Evolutionary conservation across 495 filamentous ascomycete genomes (phyloP).

Genomic region (Neurospora hispaniola): DNA sequence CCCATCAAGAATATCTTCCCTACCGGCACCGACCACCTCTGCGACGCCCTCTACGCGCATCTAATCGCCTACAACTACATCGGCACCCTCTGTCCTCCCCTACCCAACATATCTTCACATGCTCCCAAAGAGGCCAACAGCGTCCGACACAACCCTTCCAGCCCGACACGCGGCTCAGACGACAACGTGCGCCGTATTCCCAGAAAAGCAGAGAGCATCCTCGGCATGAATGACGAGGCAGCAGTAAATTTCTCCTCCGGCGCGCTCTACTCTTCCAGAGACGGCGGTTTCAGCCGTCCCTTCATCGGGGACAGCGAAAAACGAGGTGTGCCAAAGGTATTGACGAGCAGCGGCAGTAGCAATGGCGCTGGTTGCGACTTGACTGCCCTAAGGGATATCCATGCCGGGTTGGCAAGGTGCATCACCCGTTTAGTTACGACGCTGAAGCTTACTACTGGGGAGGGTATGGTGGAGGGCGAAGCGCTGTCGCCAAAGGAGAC

Average conservation of each 20-base stretch:
- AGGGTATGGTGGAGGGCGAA: background rate
- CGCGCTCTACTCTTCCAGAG: background rate
- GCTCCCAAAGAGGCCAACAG: background rate
- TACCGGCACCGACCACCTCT: conserved; percentile 39
- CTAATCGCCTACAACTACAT: conserved; percentile 54
- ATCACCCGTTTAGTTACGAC: conserved; percentile 28
- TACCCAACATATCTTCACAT: background rate
- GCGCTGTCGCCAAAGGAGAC: conserved; percentile 5
- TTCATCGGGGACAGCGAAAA: conserved; percentile 9
- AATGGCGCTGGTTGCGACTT: background rate
- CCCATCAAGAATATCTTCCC: conserved; percentile 52
- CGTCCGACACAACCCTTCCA: background rate
- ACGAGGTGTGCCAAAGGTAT: background rate
- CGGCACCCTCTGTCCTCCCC: conserved; percentile 28
- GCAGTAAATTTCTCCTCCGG: background rate
- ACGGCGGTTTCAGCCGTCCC: background rate
- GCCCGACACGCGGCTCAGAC: conserved; percentile 3
- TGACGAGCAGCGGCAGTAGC: background rate
- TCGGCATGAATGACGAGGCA: conserved; percentile 22
- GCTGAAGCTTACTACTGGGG: conserved; percentile 19
- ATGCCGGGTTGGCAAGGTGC: conserved; percentile 27
- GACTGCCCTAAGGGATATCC: conserved; percentile 19
- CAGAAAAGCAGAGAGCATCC: conserved; percentile 28
- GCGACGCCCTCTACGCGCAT: conserved; percentile 54
- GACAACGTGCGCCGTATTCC: conserved; percentile 19